Conservation (phyloP, 306 rosid genomes). For the Comarum palustre region DNA sequence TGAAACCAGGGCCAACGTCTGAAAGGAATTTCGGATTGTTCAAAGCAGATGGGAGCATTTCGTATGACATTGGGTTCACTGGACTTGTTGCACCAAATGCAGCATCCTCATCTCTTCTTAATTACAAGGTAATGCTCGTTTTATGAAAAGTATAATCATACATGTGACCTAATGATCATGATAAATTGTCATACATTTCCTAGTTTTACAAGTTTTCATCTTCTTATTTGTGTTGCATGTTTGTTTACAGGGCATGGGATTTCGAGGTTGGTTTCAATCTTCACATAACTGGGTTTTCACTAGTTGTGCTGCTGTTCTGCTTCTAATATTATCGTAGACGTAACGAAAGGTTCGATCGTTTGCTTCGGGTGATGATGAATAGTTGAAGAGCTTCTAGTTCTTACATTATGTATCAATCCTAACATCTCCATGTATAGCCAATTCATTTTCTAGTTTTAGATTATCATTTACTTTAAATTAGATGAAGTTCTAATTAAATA, state of each 20-base stretch:
- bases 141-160: background rate
- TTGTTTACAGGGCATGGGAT: conserved; percentile 48
- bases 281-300: conserved; percentile 50
- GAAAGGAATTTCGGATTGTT: conserved; percentile 94
- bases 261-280: conserved; percentile 40
- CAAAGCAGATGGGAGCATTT: conserved; percentile 83
- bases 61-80: conserved; percentile 79
- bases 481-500: conserved; percentile 8
- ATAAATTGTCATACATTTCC: background rate
- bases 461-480: conserved; percentile 6
- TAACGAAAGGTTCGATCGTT: background rate
- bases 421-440: conserved; percentile 8
- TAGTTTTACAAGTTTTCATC: background rate
- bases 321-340: conserved; percentile 38
- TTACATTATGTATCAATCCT: conserved; percentile 13
- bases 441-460: background rate
- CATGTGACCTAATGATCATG: background rate
- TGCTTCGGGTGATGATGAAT: background rate
- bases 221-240: background rate
- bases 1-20: conserved; percentile 83
- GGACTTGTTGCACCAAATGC: conserved; percentile 73
- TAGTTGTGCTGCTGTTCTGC: conserved; percentile 41
- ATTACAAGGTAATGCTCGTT: conserved; percentile 50
- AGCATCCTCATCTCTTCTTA: conserved; percentile 52
- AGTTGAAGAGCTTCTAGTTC: background rate